phyloP scores from a whole-genome alignment of 2,329 filamentous ascomycete genomes.

The Aulographum hederae region DNA sequence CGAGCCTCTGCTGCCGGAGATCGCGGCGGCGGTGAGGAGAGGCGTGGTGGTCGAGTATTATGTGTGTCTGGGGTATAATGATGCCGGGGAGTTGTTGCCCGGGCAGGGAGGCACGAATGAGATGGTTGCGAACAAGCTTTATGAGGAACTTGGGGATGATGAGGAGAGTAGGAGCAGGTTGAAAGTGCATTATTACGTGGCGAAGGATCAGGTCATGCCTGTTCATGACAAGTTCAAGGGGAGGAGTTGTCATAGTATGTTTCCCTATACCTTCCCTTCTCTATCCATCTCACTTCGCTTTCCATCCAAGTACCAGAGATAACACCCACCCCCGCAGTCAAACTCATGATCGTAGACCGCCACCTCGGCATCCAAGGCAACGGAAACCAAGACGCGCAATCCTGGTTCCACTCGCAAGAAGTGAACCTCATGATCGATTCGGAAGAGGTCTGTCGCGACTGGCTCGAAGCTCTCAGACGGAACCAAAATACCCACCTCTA shows the following conservation, averaged over 20 bases:
- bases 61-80: constrained; percentile 64
- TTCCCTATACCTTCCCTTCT: neutral
- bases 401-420: constrained; percentile 63
- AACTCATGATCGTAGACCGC: constrained; percentile 57
- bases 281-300: no score
- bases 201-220: constrained; percentile 50
- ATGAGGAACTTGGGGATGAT: constrained; percentile 34
- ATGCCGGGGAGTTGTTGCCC: constrained; percentile 57
- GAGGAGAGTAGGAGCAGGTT: constrained; percentile 29
- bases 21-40: constrained; percentile 45
- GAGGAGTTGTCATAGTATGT: constrained; percentile 43
- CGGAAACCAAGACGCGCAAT: constrained; percentile 68
- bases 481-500: constrained; percentile 41
- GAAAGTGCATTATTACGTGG: constrained; percentile 52
- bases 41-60: constrained; percentile 53
- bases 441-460: constrained; percentile 37
- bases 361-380: constrained; percentile 53
- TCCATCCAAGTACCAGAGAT: neutral
- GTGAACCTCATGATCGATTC: constrained; percentile 61
- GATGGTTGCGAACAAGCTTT: constrained; percentile 43
- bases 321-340: constrained; percentile 26
- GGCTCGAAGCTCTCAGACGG: constrained; percentile 41
- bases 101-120: constrained; percentile 62
- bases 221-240: constrained; percentile 48
- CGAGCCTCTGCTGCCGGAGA: constrained; percentile 42